A percentile compares a stretch with the other conserved stretches of the same genome.
Evolutionary conservation across 2,329 filamentous ascomycete genomes (phyloP).

Genomic region (Exophiala lecanii-corni): DNA sequence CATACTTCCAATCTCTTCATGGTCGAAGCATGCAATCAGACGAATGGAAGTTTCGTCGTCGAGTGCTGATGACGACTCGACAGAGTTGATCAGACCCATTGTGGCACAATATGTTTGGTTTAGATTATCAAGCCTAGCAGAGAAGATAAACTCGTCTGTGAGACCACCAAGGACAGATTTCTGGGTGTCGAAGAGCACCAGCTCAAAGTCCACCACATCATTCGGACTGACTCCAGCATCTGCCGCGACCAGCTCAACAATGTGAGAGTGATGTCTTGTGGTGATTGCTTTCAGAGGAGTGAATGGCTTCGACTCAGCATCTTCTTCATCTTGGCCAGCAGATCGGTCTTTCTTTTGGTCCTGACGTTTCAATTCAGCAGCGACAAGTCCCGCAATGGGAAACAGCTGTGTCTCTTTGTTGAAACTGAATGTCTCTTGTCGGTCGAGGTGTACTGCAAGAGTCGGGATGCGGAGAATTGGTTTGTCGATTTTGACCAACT

Average conservation of each 20-base stretch:
- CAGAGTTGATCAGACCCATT: slow-evolving; percentile 75
- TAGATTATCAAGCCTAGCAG: slow-evolving; percentile 89
- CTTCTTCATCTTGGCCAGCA: slow-evolving; percentile 40
- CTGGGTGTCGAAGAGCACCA: slow-evolving; percentile 95
- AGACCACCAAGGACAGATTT: slow-evolving; percentile 83
- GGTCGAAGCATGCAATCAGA: slow-evolving; percentile 91
- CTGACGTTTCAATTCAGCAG: slow-evolving; percentile 79
- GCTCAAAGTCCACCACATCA: slow-evolving; percentile 86
- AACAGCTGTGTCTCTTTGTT: slow-evolving; percentile 98
- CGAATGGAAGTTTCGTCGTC: slow-evolving; percentile 77
- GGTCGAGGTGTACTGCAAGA: slow-evolving; percentile 88
- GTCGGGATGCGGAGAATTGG: slow-evolving; percentile 91
- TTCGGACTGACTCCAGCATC: slow-evolving; percentile 66
- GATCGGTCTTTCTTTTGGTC: slow-evolving; percentile 34
- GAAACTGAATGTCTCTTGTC: slow-evolving; percentile 78
- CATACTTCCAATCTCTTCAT: slow-evolving; percentile 92
- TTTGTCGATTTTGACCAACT: slow-evolving; percentile 82
- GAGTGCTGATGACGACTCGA: slow-evolving; percentile 60
- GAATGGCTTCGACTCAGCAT: slow-evolving; percentile 49
- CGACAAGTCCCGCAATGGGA: slow-evolving; percentile 82
- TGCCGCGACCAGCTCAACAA: slow-evolving; percentile 78
- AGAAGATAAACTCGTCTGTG: slow-evolving; percentile 92
- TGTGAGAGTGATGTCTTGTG: slow-evolving; percentile 81
- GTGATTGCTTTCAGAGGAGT: slow-evolving; percentile 70
- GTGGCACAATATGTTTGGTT: slow-evolving; percentile 95